Evolutionary conservation across 2,329 filamentous ascomycete genomes (phyloP), one percentile per base, ranked within the genome.

Genomic region (Trichoderma aggressivum): DNA sequence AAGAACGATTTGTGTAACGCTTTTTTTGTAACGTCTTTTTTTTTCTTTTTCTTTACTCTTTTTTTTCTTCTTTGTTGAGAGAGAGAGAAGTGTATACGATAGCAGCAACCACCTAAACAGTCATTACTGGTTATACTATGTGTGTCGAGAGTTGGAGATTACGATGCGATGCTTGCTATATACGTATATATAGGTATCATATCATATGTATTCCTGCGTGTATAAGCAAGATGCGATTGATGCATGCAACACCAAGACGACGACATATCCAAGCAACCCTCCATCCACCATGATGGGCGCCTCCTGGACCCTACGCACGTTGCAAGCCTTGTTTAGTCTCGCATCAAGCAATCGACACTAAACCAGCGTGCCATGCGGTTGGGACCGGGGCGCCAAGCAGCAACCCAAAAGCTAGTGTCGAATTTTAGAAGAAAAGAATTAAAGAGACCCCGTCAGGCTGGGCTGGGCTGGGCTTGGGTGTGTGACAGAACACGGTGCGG

Each of bases 51-150:
- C n/a, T n/a, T n/a, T n/a, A 24, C 7, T 47, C 43, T 32, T 67
- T 59, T n/a, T 55, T 28, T 56, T 68, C 12, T 32, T 56, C n/a
- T n/a, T 59, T 67, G 34, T 67, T 30, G 24, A 28, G 7, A 21
- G 26, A 32, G 36, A 47, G 70, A 64, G 47, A 64, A 58, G 55
- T 58, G 60, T 63, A 64, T 58, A 72, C 60, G 70, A 64, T 70
- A 63, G 65, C 56, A 68, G 65, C 65, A 68, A 68, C 65, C 65
- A 68, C 65, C 58, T 55, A 68, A 59, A 68, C 70, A 69, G 70
- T 72, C 70, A 55, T 72, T 72, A 72, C 70, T 55, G 70, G 70
- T 67, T n/a, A 69, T 67, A 62, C 34, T 56, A 55, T 21, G 60
- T 59, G 60, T 11, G 36, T 68, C 59, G 18, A 34, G n/a, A 60